Evolutionary conservation across 108 stramenopile species (phyloP), one percentile per base, ranked within the genome.

Genomic region (Cyclostephanos invisitatus): DNA sequence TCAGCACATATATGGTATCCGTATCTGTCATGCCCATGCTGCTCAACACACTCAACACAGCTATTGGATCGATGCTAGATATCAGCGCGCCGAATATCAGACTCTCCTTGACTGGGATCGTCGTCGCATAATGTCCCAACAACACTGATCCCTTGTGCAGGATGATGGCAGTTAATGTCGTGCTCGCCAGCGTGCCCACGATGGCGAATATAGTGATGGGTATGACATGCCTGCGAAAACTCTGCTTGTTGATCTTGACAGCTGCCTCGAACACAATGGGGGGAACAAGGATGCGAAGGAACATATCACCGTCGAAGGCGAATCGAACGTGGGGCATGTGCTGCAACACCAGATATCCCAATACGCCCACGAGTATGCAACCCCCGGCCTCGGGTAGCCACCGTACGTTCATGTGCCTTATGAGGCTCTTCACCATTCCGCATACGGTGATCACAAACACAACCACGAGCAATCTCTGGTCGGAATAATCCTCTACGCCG

Each of bases 241-340:
- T 74, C 54, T 78, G 72, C 53, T 95, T 95, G 74, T 91, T 88
- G 68, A 95, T 91, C 59, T 85, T 88, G 44, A 95, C 73, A 14
- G 93, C 93, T 3, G 93, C 93, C 67, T 95, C 91, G 53, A 95
- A 95, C 28, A 95, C 84, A 57, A 96, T 96, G n/a, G 95, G 95
- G 17, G 95, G 95, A 11, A 96, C 89, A 82, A 96, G 78, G 27
- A 96, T 88, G 20, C 91, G 83, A 27, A 96, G 73, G 72, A 96
- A 96, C 88, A 91, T 90, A 35, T 87, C 79, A 10, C 87, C 89
- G 69, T 93, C 91, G 75, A 96, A 96, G 24, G 85, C 83, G 64
- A 93, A 77, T 48, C 87, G 88, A 56, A 91, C 77, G 64, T 93
- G 88, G 10, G 95, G 91, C 49, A 86, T 81, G 70, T 80, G 82